Evolutionary conservation across 2,329 filamentous ascomycete species (phyloP), one percentile per base, ranked within the genome.

Genomic region (Cladorrhinum sp.): DNA sequence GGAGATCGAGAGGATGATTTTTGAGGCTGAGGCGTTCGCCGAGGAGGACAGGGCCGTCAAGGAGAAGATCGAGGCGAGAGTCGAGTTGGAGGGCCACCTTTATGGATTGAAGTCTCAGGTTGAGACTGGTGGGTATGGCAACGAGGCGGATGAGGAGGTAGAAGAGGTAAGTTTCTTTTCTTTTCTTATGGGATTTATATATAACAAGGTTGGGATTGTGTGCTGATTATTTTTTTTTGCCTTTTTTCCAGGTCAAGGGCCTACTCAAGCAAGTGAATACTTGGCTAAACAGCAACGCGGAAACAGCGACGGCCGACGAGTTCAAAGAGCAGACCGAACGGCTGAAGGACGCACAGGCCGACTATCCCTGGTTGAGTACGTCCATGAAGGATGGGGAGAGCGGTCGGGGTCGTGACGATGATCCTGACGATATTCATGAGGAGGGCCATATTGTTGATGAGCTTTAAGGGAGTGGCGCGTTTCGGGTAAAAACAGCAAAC

Each of bases 271-370:
- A 98, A 82, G 83, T 91, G 65, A 88, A 87, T 69, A 91, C 96
- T 75, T 99, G 95, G 95, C 87, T 99, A 63, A 92, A 96, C 69
- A 91, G 96, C 84, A 93, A 96, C 80, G 90, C 85, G 5, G 49
- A 60, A 30, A 60, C 63, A 67, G 86, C 89, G 67, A 89, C 83
- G 67, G 83, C 91, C 60, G 93, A 97, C 80, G 95, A 98, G 82
- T 97, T 98, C 72, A 92, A 96, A 79, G 95, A 99, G 86, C 93
- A 98, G 83, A 96, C 95, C 84, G 94, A 99, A 89, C 96, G 96
- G 85, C 85, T 99, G 69, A 89, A 90, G 76, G 90, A 96, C 67
- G 95, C 93, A 57, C 96, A 98, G 33, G 82, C 95, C 95, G 67
- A 98, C 98, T 80, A 98, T 94, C 71, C 96, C 12, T 36, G 33